These are phyloP conservation scores for Lodderomyces oxycetoniae DNA, from an alignment of 1,139 yeast genomes.

Conservation along the genomic window DNA sequence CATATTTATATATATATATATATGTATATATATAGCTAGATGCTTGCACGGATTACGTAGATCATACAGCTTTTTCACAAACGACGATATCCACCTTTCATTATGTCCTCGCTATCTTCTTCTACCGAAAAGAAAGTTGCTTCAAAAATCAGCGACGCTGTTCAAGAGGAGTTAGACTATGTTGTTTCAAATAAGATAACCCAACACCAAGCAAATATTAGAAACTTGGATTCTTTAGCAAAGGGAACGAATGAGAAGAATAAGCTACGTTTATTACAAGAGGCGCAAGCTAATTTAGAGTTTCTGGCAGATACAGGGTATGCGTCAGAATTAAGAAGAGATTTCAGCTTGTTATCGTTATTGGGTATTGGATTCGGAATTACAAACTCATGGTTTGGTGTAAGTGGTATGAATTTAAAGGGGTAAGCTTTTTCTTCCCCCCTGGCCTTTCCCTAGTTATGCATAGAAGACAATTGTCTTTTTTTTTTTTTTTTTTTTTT, in stretches of 20 bases:
- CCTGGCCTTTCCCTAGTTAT: too few relatives aligned
- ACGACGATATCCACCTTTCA: too few relatives aligned
- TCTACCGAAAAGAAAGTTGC: constrained; percentile 8
- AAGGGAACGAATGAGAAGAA: constrained; percentile 12
- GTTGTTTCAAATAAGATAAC: constrained; percentile 14
- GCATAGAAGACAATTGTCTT: too few relatives aligned
- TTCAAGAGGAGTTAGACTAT: constrained; percentile 18
- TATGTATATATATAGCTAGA: neutral
- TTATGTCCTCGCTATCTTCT: too few relatives aligned
- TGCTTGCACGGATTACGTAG: too few relatives aligned
- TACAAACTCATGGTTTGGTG: constrained; percentile 64
- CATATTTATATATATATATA: neutral
- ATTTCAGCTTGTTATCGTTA: constrained; percentile 49
- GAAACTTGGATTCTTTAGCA: constrained; percentile 12
- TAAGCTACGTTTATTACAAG: constrained; percentile 20
- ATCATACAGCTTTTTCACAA: too few relatives aligned
- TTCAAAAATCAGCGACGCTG: constrained; percentile 17
- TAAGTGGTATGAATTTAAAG: too few relatives aligned
- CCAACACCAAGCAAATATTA: constrained; percentile 9
- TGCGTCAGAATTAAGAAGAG: constrained; percentile 40
- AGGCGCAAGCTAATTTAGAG: constrained; percentile 30
- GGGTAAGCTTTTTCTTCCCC: too few relatives aligned
- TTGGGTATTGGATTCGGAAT: constrained; percentile 61
- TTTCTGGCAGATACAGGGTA: constrained; percentile 34
- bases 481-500: too few relatives aligned